A percentile compares a stretch with the other conserved stretches of the same genome.
Evolutionary conservation across 83 land plant species (phyloP).

Genomic region (Picea abies): DNA sequence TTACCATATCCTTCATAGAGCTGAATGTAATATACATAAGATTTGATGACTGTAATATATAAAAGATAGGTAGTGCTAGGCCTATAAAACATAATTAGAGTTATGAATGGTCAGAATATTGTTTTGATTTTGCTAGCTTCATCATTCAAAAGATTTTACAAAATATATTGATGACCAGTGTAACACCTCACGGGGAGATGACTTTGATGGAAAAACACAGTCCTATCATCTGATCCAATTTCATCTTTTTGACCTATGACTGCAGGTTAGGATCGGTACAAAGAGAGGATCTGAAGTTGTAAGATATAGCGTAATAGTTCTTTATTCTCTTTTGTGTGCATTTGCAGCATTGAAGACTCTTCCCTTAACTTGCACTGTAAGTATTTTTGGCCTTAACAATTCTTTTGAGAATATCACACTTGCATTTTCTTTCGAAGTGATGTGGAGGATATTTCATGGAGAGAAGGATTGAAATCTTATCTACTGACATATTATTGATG

Average conservation of each 20-base stretch:
- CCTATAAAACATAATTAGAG: too few species aligned
- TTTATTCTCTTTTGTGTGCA: conserved; percentile 50
- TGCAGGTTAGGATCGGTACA: conserved; percentile 89
- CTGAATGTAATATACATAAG: background rate
- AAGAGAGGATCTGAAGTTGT: conserved; percentile 69
- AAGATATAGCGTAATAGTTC: conserved; percentile 40
- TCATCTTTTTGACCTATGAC: background rate
- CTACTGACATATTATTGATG: background rate
- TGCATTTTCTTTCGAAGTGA: background rate
- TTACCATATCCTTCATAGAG: conserved; percentile 5
- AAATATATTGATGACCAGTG: background rate
- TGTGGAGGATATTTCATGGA: too few species aligned
- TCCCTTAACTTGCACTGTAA: conserved; percentile 72
- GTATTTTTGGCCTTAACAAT: conserved; percentile 15
- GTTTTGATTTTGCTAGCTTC: too few species aligned
- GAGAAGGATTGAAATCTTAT: background rate
- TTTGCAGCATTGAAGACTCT: conserved; percentile 46
- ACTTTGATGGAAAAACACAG: background rate
- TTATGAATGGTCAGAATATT: too few species aligned
- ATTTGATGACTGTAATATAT: background rate
- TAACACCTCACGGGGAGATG: background rate
- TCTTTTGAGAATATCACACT: background rate
- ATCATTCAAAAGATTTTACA: too few species aligned
- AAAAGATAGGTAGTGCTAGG: background rate
- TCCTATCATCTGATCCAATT: background rate